These are phyloP conservation scores for Apiospora sp. DNA, from an alignment of 2,329 filamentous ascomycete species.

Conservation along the genomic window DNA sequence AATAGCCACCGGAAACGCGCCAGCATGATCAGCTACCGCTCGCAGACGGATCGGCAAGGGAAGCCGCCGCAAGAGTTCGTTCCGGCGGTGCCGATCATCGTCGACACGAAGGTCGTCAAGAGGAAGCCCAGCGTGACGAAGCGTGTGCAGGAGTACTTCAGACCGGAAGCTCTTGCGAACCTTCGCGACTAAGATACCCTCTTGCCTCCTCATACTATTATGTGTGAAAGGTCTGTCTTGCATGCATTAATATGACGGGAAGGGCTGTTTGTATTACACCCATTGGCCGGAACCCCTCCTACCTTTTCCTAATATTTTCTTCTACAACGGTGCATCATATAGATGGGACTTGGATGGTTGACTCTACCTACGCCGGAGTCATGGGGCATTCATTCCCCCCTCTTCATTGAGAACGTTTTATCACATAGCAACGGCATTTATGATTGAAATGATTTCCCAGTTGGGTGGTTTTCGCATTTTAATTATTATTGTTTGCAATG, in stretches of 20 bases:
- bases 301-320: background rate
- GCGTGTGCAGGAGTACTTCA: constrained; percentile 25
- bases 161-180: background rate
- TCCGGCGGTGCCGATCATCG: too few species aligned
- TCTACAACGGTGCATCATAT: background rate
- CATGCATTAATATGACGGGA: background rate
- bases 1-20: constrained; percentile 24
- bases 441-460: constrained; percentile 1
- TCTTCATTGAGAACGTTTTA: background rate
- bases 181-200: background rate
- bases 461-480: background rate
- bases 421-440: background rate
- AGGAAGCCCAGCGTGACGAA: constrained; percentile 22
- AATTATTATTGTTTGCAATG: background rate
- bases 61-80: background rate
- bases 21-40: constrained; percentile 27
- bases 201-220: background rate
- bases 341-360: background rate
- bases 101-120: background rate
- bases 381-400: background rate
- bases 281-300: background rate
- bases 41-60: constrained; percentile 4
- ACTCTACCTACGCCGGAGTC: background rate
- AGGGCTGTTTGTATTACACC: background rate
- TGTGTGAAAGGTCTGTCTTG: background rate